These are phyloP conservation scores for Apiotrichum mycotoxinovorans DNA, from an alignment of 1,284 basidiomycete genomes.

Conservation along the genomic window DNA sequence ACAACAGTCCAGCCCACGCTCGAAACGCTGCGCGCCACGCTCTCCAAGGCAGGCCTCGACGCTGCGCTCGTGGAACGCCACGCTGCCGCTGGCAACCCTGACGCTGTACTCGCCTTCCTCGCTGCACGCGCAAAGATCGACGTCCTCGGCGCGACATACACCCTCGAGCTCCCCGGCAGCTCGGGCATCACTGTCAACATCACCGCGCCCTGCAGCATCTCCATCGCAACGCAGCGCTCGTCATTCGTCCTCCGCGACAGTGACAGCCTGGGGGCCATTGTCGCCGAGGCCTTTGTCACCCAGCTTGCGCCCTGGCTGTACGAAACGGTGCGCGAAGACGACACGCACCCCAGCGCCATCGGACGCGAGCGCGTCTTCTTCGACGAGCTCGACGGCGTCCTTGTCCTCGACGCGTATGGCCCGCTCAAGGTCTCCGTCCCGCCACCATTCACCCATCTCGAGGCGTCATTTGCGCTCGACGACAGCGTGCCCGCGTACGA, in stretches of 20 bases:
- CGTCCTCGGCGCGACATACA: conserved; percentile 21
- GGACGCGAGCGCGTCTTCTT: conserved; percentile 17
- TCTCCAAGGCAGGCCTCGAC: conserved; percentile 20
- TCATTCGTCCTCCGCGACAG: conserved; percentile 32
- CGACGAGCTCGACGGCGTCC: conserved; percentile 31
- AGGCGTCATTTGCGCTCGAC: conserved; percentile 5
- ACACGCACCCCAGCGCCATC: not conserved
- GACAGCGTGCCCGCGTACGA: conserved; percentile 8
- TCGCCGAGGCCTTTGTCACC: conserved; percentile 24
- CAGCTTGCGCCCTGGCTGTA: conserved; percentile 21
- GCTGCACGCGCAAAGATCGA: conserved; percentile 16
- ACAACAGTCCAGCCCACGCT: conserved; percentile 18
- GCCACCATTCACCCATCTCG: conserved; percentile 6
- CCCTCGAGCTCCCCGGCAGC: conserved; percentile 25
- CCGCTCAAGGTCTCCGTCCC: conserved; percentile 16
- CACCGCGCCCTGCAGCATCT: conserved; percentile 15
- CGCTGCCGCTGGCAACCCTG: conserved; percentile 6
- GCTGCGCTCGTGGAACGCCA: conserved; percentile 13
- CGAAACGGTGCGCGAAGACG: conserved; percentile 5
- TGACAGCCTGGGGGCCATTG: conserved; percentile 23
- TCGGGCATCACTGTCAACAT: conserved; percentile 24
- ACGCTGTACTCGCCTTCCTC: conserved; percentile 12
- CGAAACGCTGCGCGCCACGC: conserved; percentile 15
- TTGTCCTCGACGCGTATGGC: conserved; percentile 20
- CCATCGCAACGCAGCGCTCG: conserved; percentile 21